phyloP scores from a whole-genome alignment of 768 basidiomycete species.

The Termitomyces sp. region DNA sequence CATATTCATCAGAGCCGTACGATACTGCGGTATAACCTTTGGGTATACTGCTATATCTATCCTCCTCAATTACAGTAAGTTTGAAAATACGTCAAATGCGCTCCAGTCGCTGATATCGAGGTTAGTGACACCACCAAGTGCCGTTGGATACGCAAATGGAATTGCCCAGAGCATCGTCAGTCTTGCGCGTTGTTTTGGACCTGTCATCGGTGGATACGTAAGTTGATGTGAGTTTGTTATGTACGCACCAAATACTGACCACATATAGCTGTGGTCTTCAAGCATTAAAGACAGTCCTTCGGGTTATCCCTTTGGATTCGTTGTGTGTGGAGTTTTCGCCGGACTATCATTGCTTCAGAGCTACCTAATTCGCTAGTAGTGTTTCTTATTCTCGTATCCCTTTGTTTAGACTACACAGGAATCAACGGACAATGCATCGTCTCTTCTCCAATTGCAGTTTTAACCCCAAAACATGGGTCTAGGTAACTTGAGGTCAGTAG shows the following conservation, averaged over 20 bases:
- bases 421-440: neutral
- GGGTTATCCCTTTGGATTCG: conserved; percentile 73
- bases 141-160: conserved; percentile 91
- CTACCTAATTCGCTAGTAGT: conserved; percentile 60
- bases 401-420: neutral
- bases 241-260: conserved; percentile 10
- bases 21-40: conserved; percentile 87
- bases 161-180: conserved; percentile 95
- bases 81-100: neutral
- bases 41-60: conserved; percentile 89
- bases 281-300: conserved; percentile 64
- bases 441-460: neutral
- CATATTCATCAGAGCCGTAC: conserved; percentile 54
- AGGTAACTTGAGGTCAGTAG: neutral
- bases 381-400: neutral
- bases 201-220: conserved; percentile 80
- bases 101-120: conserved; percentile 6
- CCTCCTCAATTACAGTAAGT: conserved; percentile 75
- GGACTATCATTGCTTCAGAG: conserved; percentile 62
- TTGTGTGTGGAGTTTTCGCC: conserved; percentile 59
- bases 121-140: conserved; percentile 84
- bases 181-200: conserved; percentile 86
- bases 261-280: conserved; percentile 60
- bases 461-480: neutral
- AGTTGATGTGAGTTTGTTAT: conserved; percentile 17